Evolutionary conservation across 1,139 yeast genomes (phyloP).

Genomic region (Geotrichum macrosporum): DNA sequence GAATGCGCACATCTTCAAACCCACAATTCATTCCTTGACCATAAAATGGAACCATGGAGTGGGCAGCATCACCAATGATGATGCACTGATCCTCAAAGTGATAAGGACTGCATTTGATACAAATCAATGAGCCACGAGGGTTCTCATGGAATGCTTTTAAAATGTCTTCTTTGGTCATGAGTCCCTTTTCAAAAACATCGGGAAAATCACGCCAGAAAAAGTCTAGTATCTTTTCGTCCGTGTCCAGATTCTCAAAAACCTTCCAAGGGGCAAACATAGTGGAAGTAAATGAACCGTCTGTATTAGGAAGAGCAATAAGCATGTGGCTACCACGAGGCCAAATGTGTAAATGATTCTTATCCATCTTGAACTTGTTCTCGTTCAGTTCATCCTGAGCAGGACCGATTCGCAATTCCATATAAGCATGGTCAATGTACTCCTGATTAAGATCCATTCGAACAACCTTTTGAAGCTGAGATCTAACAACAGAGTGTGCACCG

Average conservation of each 20-base stretch:
- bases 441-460: constrained; percentile 67
- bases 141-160: constrained; percentile 51
- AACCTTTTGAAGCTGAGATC: constrained; percentile 63
- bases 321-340: constrained; percentile 88
- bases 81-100: constrained; percentile 61
- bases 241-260: constrained; percentile 53
- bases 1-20: constrained; percentile 76
- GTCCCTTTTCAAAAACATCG: constrained; percentile 53
- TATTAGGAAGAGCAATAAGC: constrained; percentile 85
- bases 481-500: constrained; percentile 75
- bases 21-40: constrained; percentile 99
- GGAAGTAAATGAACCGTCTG: constrained; percentile 81
- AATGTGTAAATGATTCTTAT: constrained; percentile 78
- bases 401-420: constrained; percentile 73
- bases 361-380: constrained; percentile 46
- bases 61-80: constrained; percentile 89
- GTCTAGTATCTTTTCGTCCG: constrained; percentile 41
- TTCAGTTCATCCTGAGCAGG: constrained; percentile 33
- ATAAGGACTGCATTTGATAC: constrained; percentile 57
- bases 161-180: constrained; percentile 61
- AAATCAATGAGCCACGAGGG: constrained; percentile 75
- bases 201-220: constrained; percentile 65
- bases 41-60: constrained; percentile 94
- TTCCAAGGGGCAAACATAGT: constrained; percentile 84
- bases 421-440: constrained; percentile 79